Base-by-base conservation (phyloP, 805 yeast genomes). In the Metschnikowia shivogae region DNA sequence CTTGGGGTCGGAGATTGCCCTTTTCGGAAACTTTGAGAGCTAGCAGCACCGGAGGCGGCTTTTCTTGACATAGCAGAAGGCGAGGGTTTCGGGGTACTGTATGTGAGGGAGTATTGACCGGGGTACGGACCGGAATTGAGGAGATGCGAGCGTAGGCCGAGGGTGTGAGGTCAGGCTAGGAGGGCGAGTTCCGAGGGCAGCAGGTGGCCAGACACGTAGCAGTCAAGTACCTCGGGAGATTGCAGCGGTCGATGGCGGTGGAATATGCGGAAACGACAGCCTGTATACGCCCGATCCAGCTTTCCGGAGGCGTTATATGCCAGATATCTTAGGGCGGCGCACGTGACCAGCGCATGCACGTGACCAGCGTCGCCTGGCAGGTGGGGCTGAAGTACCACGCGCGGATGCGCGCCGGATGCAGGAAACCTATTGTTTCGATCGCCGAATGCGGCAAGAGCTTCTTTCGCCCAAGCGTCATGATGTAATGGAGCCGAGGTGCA, bases 1-100 rank as follows among this genome's bases (percentile, higher is more conserved):
- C 65, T 69, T 46, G 72, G 69, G 48, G 59, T 56, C 11, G 70
- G 59, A 30, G 36, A 22, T 32, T 39, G 31, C 36, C 32, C 44
- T 34, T 40, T 46, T 12, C 40, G 40, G 34, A 22, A 22, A 22
- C 8, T 6, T 22, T 22, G 2, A 22, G 26, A 22, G 26, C 26
- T 22, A 14, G 45, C 45, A 11, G 5, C 48, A 48, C 3, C 53
- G 46, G 38, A 47, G 26, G 42, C 41, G 20, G 44, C 50, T 13
- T 36, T 38, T 19, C 36, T 39, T 29, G 48, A 13, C 39, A 38
- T 36, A 27, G 34, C 28, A 28, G 38, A 32, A 27, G n/a, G 41
- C 17, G 32, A 13, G 30, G 39, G 6, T 9, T 6, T 8, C 34
- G 20, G 34, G 39, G 22, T 6, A 11, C 17, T 26, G 6, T 7